Base-by-base conservation (phyloP, 1,284 basidiomycete species). In the Trichosporon asahii region DNA sequence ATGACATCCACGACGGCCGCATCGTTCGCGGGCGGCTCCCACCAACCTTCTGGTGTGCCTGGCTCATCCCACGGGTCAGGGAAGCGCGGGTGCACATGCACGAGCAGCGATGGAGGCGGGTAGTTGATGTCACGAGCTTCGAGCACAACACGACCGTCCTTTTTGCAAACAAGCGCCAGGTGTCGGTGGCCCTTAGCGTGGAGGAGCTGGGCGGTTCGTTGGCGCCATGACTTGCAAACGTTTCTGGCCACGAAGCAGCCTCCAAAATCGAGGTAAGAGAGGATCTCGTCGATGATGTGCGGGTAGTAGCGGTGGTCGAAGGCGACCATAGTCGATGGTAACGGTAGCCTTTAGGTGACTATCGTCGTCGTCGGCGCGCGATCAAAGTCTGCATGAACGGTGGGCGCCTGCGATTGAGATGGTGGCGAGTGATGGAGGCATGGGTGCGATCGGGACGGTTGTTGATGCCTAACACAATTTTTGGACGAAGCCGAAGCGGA, bases 231-330 rank as follows among this genome's bases (percentile, higher is more conserved):
- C 15, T 29, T 27, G 55, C 55, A 60, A 25, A 60, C 55, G 55
- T 60, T 60, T 14, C 55, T 27, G 27, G 55, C 55, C n/a, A 60
- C 55, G 29, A 23, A 29, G 29, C 55, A 60, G 29, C 55, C 55
- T 14, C 55, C 55, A 18, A 60, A 60, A 14, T 60, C 55, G 7
- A 60, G 55, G 27, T 60, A 60, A 6, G 55, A 60, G 12, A 60
- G 29, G 27, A 60, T 60, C 55, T 29, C 25, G 55, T 60, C 55
- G 55, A 60, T 60, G 15, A 60, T n/a, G 27, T 60, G 55, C 14
- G 55, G 55, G 14, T 60, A 60, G 27, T 29, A 60, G 12, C 55
- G 55, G 15, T 60, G 55, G 27, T 60, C 55, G 55, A 60, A 60
- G 3, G 55, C 55, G 55, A 49, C n/a, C 46, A 23, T 49, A n/a